phyloP scores from a whole-genome alignment of 2,329 filamentous ascomycete genomes.

The Coniosporium tulheliwenetii region DNA sequence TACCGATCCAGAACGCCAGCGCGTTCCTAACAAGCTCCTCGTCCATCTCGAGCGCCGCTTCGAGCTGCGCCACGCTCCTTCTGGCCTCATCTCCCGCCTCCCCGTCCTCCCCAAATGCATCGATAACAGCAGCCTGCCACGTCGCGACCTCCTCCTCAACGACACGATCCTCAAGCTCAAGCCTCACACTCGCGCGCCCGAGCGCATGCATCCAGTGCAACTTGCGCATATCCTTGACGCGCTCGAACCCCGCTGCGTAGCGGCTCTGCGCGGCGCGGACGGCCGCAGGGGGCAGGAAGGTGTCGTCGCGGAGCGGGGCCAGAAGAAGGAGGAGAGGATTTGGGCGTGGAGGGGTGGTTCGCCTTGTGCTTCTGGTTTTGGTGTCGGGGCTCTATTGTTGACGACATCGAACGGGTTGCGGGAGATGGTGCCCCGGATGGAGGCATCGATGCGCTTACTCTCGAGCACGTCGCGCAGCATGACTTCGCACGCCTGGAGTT shows the following conservation, averaged over 20 bases:
- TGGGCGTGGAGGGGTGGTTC: conserved; percentile 50
- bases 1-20: conserved; percentile 55
- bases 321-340: conserved; percentile 84
- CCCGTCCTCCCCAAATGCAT: conserved; percentile 48
- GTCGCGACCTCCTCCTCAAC: conserved; percentile 56
- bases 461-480: conserved; percentile 92
- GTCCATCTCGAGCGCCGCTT: conserved; percentile 50
- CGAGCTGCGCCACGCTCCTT: conserved; percentile 29
- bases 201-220: conserved; percentile 77
- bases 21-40: conserved; percentile 53
- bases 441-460: conserved; percentile 55
- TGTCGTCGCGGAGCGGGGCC: conserved; percentile 65
- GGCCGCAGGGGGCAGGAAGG: conserved; percentile 46
- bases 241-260: conserved; percentile 64
- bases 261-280: conserved; percentile 46
- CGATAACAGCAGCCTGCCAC: conserved; percentile 78
- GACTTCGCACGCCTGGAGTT: conserved; percentile 86
- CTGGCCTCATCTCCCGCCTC: conserved; percentile 19
- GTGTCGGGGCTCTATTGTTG: conserved; percentile 9
- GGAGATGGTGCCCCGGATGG: conserved; percentile 35
- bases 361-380: conserved; percentile 5
- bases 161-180: conserved; percentile 73
- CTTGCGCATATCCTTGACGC: conserved; percentile 68
- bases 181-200: conserved; percentile 62
- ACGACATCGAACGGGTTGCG: conserved; percentile 18